phyloP scores from a whole-genome alignment of 257 asterid genomes.

The Plantago elongata region DNA sequence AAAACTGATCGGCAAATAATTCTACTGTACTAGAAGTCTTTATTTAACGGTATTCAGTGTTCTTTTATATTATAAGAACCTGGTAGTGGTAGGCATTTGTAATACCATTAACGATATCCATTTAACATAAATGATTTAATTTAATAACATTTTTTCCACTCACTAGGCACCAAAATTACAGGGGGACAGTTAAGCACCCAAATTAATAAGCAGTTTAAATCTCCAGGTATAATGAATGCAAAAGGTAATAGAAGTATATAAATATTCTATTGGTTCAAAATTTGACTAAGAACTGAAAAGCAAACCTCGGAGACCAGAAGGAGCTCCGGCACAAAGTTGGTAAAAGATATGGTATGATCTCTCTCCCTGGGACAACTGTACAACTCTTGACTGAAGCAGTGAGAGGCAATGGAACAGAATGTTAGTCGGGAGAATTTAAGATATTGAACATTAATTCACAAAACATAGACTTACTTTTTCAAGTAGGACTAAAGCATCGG shows the following conservation, averaged over 20 bases:
- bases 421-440: slow-evolving; percentile 21
- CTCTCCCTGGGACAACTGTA: slow-evolving; percentile 75
- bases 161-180: background rate
- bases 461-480: slow-evolving; percentile 66
- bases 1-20: too few species aligned
- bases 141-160: background rate
- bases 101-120: background rate
- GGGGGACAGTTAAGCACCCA: slow-evolving; percentile 5
- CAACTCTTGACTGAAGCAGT: slow-evolving; percentile 88
- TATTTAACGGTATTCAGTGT: background rate
- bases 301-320: slow-evolving; percentile 79
- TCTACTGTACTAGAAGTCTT: background rate
- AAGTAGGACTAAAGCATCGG: slow-evolving; percentile 57
- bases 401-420: slow-evolving; percentile 17
- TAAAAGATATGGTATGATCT: slow-evolving; percentile 91
- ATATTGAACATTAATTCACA: slow-evolving; percentile 17
- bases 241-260: background rate
- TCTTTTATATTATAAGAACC: background rate
- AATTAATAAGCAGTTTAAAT: slow-evolving; percentile 1
- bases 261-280: background rate
- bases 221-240: slow-evolving; percentile 1
- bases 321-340: slow-evolving; percentile 94
- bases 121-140: background rate
- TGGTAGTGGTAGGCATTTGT: background rate
- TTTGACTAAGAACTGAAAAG: slow-evolving; percentile 18